Percentiles rank a stretch among this genome's conserved stretches.
phyloP scores from a whole-genome alignment of 2,329 filamentous ascomycete species.

The Diaporthe citri region DNA sequence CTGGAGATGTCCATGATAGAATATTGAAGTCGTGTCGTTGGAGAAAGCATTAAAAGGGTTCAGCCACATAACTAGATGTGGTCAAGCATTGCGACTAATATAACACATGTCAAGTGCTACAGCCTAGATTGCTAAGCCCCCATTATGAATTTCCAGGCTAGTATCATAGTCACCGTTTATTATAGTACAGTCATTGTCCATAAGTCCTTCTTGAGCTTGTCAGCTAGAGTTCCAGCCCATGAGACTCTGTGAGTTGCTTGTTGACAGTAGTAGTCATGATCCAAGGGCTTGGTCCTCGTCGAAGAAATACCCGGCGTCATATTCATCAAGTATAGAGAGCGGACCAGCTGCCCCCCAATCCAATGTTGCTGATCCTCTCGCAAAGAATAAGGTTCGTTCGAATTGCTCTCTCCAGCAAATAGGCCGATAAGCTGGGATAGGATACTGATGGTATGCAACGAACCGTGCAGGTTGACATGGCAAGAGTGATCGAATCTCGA shows the following conservation, averaged over 20 bases:
- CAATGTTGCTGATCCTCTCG: neutral
- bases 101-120: neutral
- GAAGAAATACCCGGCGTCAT: neutral
- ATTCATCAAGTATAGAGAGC: neutral
- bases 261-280: neutral
- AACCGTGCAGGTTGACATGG: constrained; percentile 6
- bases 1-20: no score
- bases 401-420: neutral
- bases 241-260: neutral
- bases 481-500: neutral
- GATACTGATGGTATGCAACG: neutral
- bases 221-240: neutral
- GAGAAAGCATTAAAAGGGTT: no score
- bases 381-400: neutral
- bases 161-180: neutral
- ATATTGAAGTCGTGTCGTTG: no score
- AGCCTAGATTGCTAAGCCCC: neutral
- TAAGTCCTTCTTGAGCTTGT: neutral
- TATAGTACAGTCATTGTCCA: neutral
- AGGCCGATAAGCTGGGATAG: neutral
- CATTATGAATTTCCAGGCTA: neutral
- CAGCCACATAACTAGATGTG: no score
- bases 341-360: neutral
- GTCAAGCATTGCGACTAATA: neutral
- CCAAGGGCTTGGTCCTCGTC: neutral